These are phyloP conservation scores for Bruguiera parviflora DNA, from an alignment of 345 rosid species.

Conservation along the genomic window DNA sequence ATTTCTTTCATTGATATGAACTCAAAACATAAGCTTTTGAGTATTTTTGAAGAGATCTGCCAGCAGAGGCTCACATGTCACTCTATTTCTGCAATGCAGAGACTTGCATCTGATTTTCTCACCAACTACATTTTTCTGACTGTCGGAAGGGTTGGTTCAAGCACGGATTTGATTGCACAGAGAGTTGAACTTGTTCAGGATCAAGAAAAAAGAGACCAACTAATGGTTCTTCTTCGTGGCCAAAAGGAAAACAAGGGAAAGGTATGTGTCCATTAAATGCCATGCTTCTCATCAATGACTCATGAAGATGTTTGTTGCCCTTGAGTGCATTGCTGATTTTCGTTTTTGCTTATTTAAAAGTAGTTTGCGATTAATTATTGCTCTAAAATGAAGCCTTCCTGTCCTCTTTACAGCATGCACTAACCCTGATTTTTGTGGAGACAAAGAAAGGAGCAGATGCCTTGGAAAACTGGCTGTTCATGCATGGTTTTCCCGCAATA, in stretches of 20 bases:
- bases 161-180: slow-evolving; percentile 45
- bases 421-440: slow-evolving; percentile 55
- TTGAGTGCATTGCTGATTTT: not conserved
- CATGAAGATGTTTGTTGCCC: too few species aligned
- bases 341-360: too few species aligned
- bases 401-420: slow-evolving; percentile 29
- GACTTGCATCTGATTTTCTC: slow-evolving; percentile 55
- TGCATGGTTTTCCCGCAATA: slow-evolving; percentile 39
- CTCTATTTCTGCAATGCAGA: slow-evolving; percentile 31
- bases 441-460: slow-evolving; percentile 58
- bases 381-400: not conserved
- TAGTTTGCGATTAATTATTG: not conserved
- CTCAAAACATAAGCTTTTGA: too few species aligned
- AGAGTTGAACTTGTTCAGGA: slow-evolving; percentile 47
- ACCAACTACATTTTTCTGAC: slow-evolving; percentile 47
- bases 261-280: slow-evolving; percentile 18
- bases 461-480: slow-evolving; percentile 37
- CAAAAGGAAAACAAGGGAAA: slow-evolving; percentile 21
- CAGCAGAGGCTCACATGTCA: not conserved
- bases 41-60: not conserved
- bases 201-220: slow-evolving; percentile 36
- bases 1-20: too few species aligned
- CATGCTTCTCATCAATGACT: not conserved
- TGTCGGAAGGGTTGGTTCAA: slow-evolving; percentile 53
- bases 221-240: slow-evolving; percentile 32